Base-by-base conservation (phyloP, 371 early-diverging fungal genomes). In the Syncephalastrum racemosum region DNA sequence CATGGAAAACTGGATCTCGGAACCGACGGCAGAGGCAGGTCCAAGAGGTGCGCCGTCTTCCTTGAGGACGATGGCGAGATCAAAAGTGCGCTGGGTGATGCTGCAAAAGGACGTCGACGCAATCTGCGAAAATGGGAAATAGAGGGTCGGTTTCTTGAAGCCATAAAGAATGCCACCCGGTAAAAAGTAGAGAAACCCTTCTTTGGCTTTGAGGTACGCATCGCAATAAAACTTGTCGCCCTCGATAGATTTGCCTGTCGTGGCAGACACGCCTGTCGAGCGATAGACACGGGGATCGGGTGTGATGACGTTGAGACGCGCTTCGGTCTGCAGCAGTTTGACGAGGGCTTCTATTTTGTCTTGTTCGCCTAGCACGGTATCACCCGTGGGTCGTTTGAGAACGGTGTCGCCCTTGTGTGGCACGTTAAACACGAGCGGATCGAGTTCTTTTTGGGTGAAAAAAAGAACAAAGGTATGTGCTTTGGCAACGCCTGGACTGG, bases 101-200 rank as follows among this genome's bases (percentile, higher is more conserved):
- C 60, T 54, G 16, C 68, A 64, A 39, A 83, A 64, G 3, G 67
- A 68, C 6, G 73, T 70, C 12, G 68, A 59, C 1, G 62, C 54
- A 3, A 87, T 56, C 14, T 59, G 54, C 1, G 61, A 14, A 16
- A 71, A 48, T 0, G 81, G 81, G 36, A 84, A 59, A 49, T 80
- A 77, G 6, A 79, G 24, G 3, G 79, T 63, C 2, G 87, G 87
- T 47, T 83, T 85, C 54, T 81, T 84, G 60, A 84, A 81, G 4
- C 87, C 87, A 63, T 71, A 85, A n/a, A 87, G 66, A 4, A 87
- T 66, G 19, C 85, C 83, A 1, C 64, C 49, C 1, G 80, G 73
- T 16, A 87, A 60, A 48, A 83, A 76, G 61, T 75, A 87, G 12
- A 87, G 55, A 24, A 52, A 62, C 8, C 80, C 82, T 44, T 82